These are phyloP conservation scores for Kluyveromyces dobzhanskii DNA, from an alignment of 805 yeast species.

Conservation along the genomic window DNA sequence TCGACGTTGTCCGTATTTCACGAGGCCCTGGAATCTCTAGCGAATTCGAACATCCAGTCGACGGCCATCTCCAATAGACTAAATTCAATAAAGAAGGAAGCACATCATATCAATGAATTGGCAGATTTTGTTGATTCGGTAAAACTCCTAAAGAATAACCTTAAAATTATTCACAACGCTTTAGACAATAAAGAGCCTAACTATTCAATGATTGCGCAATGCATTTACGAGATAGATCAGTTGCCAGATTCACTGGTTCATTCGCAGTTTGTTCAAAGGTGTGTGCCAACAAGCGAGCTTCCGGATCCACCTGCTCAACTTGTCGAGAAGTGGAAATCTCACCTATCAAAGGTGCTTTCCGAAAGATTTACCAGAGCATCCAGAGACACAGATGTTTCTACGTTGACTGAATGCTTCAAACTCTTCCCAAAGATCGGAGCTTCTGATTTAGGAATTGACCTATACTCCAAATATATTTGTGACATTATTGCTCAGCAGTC, in stretches of 20 bases:
- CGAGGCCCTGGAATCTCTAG: conserved; percentile 43
- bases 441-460: conserved; percentile 59
- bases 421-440: conserved; percentile 81
- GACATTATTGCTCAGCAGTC: conserved; percentile 74
- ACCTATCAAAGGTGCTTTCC: conserved; percentile 49
- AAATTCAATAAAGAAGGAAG: conserved; percentile 60
- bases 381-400: conserved; percentile 49
- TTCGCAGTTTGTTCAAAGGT: conserved; percentile 67
- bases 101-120: conserved; percentile 53
- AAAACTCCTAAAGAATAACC: conserved; percentile 54
- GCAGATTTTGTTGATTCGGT: conserved; percentile 57
- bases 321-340: conserved; percentile 48
- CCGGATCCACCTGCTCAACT: conserved; percentile 68
- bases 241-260: conserved; percentile 46
- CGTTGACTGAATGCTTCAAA: conserved; percentile 71
- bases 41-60: conserved; percentile 59
- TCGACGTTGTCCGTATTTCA: conserved; percentile 51
- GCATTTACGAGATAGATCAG: conserved; percentile 44
- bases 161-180: conserved; percentile 59
- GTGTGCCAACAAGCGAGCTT: conserved; percentile 79
- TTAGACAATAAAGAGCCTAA: conserved; percentile 45
- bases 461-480: conserved; percentile 82
- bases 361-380: conserved; percentile 68
- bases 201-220: conserved; percentile 72
- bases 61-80: conserved; percentile 60